A percentile compares a stretch with the other conserved stretches of the same genome.
phyloP scores from a whole-genome alignment of 202 grass and related monocot species.

The Musa balbisiana region DNA sequence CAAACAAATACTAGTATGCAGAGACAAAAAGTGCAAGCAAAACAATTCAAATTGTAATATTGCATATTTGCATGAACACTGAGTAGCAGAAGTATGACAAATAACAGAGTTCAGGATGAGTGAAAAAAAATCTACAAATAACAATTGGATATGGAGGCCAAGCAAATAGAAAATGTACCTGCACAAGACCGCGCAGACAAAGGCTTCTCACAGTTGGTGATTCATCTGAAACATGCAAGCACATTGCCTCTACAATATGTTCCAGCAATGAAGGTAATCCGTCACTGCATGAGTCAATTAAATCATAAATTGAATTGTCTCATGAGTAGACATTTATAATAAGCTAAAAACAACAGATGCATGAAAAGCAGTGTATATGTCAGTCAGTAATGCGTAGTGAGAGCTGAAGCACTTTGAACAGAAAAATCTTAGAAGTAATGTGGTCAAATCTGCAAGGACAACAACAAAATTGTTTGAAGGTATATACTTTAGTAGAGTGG shows the following conservation, averaged over 20 bases:
- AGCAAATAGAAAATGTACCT: conserved; percentile 30
- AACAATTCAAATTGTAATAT: no score
- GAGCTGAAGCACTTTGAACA: no score
- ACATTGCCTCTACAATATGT: conserved; percentile 79
- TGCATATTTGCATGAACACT: no score
- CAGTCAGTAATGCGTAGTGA: no score
- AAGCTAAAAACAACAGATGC: neutral
- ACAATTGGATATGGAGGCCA: conserved; percentile 12
- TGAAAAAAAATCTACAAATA: conserved; percentile 12
- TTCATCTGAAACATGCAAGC: conserved; percentile 94
- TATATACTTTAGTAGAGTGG: no score
- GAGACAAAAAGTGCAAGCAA: neutral
- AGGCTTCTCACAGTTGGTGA: conserved; percentile 80
- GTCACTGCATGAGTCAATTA: conserved; percentile 46
- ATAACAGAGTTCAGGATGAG: neutral
- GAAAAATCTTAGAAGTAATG: no score
- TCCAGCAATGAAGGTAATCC: conserved; percentile 59
- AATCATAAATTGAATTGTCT: neutral
- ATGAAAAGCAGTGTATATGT: neutral
- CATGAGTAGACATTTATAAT: neutral
- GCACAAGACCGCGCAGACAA: conserved; percentile 80
- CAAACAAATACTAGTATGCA: neutral
- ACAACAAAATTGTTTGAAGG: no score
- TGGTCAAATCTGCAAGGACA: no score
- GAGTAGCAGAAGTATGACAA: neutral